Percentiles rank a stretch among this genome's conserved stretches.
phyloP scores from a whole-genome alignment of 169 alveolate species.

The Babesia bovis region DNA sequence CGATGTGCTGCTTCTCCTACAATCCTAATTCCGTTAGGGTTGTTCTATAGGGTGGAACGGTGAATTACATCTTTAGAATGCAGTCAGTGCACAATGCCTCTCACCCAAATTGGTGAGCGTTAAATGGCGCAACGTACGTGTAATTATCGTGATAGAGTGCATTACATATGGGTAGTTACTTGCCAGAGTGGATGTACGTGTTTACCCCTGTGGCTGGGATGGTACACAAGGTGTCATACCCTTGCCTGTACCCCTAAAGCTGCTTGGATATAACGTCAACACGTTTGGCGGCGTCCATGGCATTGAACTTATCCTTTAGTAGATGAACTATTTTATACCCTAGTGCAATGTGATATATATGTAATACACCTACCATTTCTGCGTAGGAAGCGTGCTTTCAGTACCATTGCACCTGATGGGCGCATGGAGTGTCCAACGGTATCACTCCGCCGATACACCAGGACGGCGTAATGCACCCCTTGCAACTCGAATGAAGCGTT shows the following conservation, averaged over 20 bases:
- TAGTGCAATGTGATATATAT: not conserved
- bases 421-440: constrained; percentile 19
- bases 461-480: constrained; percentile 21
- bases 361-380: constrained; percentile 28
- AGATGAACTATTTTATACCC: constrained; percentile 14
- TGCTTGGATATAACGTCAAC: constrained; percentile 7
- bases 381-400: constrained; percentile 49
- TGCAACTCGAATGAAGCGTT: constrained; percentile 29
- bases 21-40: constrained; percentile 10
- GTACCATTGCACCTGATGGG: constrained; percentile 48
- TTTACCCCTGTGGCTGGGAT: too few relatives aligned
- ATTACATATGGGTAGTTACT: too few relatives aligned
- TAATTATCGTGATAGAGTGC: too few relatives aligned
- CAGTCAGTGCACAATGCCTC: not conserved
- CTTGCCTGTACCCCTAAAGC: too few relatives aligned
- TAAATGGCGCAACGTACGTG: too few relatives aligned
- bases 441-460: constrained; percentile 22
- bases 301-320: constrained; percentile 11
- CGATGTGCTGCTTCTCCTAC: constrained; percentile 32
- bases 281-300: not conserved
- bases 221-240: too few relatives aligned
- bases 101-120: too few relatives aligned
- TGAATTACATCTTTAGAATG: too few relatives aligned
- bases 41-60: not conserved
- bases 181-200: too few relatives aligned